These are phyloP conservation scores for Saururus chinensis DNA, from an alignment of 164 flowering plant species.

Conservation along the genomic window DNA sequence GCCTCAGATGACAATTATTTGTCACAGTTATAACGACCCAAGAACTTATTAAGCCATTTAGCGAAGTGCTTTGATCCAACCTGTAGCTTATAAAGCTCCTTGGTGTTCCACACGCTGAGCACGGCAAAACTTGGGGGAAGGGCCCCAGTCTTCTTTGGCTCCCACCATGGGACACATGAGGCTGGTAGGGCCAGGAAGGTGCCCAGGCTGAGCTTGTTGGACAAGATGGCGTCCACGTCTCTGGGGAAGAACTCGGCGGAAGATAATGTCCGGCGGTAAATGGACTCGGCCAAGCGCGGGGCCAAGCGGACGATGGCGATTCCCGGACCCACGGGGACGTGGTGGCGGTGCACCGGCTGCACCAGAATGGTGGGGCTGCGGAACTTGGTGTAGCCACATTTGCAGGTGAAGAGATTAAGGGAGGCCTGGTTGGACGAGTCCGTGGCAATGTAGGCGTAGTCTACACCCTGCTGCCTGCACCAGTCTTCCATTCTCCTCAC, in stretches of 20 bases:
- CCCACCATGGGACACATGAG: conserved; percentile 21
- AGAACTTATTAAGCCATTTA: no score
- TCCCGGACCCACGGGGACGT: conserved; percentile 24
- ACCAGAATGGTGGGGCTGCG: conserved; percentile 52
- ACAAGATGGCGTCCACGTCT: conserved; percentile 42
- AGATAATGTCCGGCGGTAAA: conserved; percentile 37
- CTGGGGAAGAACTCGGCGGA: conserved; percentile 55
- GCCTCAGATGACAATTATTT: not conserved
- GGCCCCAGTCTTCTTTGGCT: conserved; percentile 12
- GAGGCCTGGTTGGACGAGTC: conserved; percentile 52
- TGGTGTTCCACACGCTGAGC: conserved; percentile 65
- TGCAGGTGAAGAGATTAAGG: conserved; percentile 51
- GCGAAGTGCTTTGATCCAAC: not conserved
- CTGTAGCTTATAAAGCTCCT: conserved; percentile 52
- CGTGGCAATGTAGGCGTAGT: conserved; percentile 69
- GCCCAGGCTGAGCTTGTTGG: conserved; percentile 49
- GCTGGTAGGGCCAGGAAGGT: conserved; percentile 64
- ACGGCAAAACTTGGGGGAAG: conserved; percentile 45
- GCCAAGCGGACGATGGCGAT: conserved; percentile 22
- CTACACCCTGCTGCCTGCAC: conserved; percentile 46
- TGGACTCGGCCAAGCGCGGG: conserved; percentile 21
- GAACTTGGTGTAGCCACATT: conserved; percentile 41
- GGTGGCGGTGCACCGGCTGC: conserved; percentile 66
- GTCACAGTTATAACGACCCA: not conserved
- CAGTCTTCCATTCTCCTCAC: conserved; percentile 47